phyloP scores from a whole-genome alignment of 1,284 basidiomycete species.

The Trametes versicolor region DNA sequence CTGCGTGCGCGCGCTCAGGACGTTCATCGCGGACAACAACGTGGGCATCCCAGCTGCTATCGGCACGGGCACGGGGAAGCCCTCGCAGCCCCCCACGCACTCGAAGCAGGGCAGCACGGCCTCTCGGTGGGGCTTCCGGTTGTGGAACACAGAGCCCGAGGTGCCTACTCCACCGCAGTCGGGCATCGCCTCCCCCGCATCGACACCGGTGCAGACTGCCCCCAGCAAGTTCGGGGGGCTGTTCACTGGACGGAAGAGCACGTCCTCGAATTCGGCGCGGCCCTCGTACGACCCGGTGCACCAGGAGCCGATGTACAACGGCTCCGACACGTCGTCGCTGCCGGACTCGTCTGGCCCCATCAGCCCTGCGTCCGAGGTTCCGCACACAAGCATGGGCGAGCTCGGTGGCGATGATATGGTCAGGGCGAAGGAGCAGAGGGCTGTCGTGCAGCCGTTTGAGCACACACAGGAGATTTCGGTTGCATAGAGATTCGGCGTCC shows the following conservation, averaged over 20 bases:
- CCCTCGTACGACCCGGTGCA: slow-evolving; percentile 28
- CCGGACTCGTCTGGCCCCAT: slow-evolving; percentile 48
- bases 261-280: slow-evolving; percentile 52
- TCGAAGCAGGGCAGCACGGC: slow-evolving; percentile 34
- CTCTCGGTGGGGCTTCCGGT: slow-evolving; percentile 56
- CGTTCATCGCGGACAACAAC: slow-evolving; percentile 85
- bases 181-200: slow-evolving; percentile 41
- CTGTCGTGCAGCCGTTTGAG: neutral
- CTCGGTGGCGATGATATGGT: neutral
- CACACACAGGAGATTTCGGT: slow-evolving; percentile 14
- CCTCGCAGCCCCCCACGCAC: slow-evolving; percentile 35
- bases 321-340: slow-evolving; percentile 50
- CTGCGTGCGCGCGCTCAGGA: slow-evolving; percentile 83
- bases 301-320: slow-evolving; percentile 46
- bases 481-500: slow-evolving; percentile 2
- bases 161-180: slow-evolving; percentile 32
- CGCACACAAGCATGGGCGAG: slow-evolving; percentile 8
- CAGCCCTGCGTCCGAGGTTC: slow-evolving; percentile 43
- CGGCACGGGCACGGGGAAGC: slow-evolving; percentile 36
- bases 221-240: slow-evolving; percentile 74
- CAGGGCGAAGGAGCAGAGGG: neutral
- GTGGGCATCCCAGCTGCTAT: slow-evolving; percentile 52
- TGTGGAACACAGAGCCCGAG: slow-evolving; percentile 57
- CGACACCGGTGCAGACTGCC: slow-evolving; percentile 52
- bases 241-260: slow-evolving; percentile 65